Evolutionary conservation across 2,329 filamentous ascomycete genomes (phyloP).

Genomic region (Aspergillus sp.): DNA sequence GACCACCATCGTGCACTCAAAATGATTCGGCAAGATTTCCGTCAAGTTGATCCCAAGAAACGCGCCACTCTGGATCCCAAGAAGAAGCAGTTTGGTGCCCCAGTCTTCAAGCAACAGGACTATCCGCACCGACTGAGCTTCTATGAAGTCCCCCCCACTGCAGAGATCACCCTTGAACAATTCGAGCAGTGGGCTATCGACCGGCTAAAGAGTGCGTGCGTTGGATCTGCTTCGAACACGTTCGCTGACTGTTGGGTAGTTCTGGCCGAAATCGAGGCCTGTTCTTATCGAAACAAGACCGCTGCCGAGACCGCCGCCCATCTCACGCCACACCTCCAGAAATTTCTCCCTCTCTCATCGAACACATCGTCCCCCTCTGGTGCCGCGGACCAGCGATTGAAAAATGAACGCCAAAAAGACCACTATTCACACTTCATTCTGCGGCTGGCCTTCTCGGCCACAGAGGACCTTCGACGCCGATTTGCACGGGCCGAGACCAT

Average conservation of each 20-base stretch:
- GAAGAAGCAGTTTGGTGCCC: slow-evolving; percentile 75
- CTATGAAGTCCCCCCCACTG: slow-evolving; percentile 77
- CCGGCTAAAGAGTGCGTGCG: slow-evolving; percentile 59
- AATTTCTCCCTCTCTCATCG: slow-evolving; percentile 70
- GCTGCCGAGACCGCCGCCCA: slow-evolving; percentile 72
- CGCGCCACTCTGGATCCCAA: slow-evolving; percentile 68
- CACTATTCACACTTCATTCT: slow-evolving; percentile 98
- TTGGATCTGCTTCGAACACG: neutral
- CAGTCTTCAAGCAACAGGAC: slow-evolving; percentile 64
- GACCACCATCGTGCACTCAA: too few relatives aligned
- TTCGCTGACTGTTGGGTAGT: slow-evolving; percentile 15
- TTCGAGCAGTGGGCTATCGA: slow-evolving; percentile 99
- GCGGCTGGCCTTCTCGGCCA: slow-evolving; percentile 80
- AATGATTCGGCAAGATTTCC: slow-evolving; percentile 37
- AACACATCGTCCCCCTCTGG: slow-evolving; percentile 55
- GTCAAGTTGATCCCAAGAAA: slow-evolving; percentile 54
- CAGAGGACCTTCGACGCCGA: slow-evolving; percentile 77
- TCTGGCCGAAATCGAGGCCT: slow-evolving; percentile 61
- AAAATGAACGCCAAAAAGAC: slow-evolving; percentile 76
- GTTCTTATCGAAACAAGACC: slow-evolving; percentile 84
- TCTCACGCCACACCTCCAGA: slow-evolving; percentile 78
- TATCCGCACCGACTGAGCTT: slow-evolving; percentile 88
- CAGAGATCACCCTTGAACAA: slow-evolving; percentile 90
- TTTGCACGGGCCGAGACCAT: slow-evolving; percentile 81
- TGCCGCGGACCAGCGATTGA: slow-evolving; percentile 44